Evolutionary conservation across 2,329 filamentous ascomycete species (phyloP), one percentile per base, ranked within the genome.

Genomic region (Trichophyton schoenleinii): DNA sequence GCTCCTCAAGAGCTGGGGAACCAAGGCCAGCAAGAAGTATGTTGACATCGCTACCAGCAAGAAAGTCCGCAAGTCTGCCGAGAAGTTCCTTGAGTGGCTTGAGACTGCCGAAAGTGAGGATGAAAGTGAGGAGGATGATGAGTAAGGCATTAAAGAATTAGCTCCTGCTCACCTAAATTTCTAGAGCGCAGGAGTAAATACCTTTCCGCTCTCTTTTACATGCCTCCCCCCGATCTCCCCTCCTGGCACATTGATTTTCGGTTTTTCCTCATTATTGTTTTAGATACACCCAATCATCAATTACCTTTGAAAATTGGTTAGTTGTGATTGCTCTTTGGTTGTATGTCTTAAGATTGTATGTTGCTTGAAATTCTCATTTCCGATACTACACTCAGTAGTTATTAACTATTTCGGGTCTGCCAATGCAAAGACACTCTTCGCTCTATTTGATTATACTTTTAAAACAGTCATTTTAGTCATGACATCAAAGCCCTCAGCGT

Each of bases 11-110:
- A 87, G 87, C 68, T 99, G 94, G 92, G 92, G 91, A 66, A 82
- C 83, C 72, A 96, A 94, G 82, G 91, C 92, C 63, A 96, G 90
- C 84, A 96, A 95, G 87, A 96, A 96, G 80, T 97, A 97, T 74
- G 89, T 95, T 68, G 92, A 97, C 73, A 77, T 95, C 64, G 73
- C 86, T 63, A 91, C 86, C 64, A 95, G 90, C 78, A 92, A 91
- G 82, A 95, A 95, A 82, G 91, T 97, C 65, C 90, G 91, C 79
- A 92, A 95, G 81, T 88, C 89, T 66, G 91, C 94, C 60, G 88
- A 95, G 80, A 87, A 89, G 66, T 99, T 99, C 83, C 82, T 96
- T 71, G 88, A 86, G 69, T 97, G 91, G 92, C 89, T 97, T 62
- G 84, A 89, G 68, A 89, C 88, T 75, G 91, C 91, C 60, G 88